Conservation (phyloP, 2,329 filamentous ascomycete species). For the Pseudogymnoascus sp. region DNA sequence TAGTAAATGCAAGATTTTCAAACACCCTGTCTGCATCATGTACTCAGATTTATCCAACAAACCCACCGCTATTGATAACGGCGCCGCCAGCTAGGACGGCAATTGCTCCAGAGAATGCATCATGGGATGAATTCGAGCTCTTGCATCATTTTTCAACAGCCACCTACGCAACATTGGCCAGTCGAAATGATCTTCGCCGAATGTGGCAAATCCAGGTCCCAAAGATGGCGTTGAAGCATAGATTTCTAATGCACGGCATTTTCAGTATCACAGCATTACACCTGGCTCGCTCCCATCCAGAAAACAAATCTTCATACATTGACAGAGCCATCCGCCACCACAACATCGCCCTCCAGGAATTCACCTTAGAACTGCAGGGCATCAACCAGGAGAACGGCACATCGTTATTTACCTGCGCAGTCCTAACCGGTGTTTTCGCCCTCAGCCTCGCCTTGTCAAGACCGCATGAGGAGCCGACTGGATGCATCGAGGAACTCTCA, state of each 20-base stretch:
- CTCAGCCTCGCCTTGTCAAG: neutral
- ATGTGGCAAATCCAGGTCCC: constrained; percentile 13
- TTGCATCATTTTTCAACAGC: constrained; percentile 13
- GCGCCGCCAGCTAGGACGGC: neutral
- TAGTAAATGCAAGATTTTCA: neutral
- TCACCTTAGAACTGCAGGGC: constrained; percentile 6
- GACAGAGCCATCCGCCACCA: constrained; percentile 13
- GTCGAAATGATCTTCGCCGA: neutral
- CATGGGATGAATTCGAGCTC: constrained; percentile 11
- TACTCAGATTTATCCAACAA: too few relatives aligned
- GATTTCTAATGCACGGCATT: constrained; percentile 12
- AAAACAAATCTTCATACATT: neutral
- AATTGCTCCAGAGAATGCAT: neutral
- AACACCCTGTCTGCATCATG: neutral
- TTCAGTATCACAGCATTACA: constrained; percentile 15
- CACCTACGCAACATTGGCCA: constrained; percentile 11
- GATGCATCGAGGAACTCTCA: neutral
- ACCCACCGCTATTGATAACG: neutral
- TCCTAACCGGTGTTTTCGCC: constrained; percentile 8
- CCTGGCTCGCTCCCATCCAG: constrained; percentile 9
- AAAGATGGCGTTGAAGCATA: constrained; percentile 10
- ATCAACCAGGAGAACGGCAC: constrained; percentile 10
- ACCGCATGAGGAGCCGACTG: neutral
- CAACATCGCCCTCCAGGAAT: constrained; percentile 3
- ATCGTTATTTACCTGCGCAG: constrained; percentile 13